Percentiles rank a stretch among this genome's conserved stretches.
phyloP scores from a whole-genome alignment of 2,329 filamentous ascomycete genomes.

The Escovopsis sp. region DNA sequence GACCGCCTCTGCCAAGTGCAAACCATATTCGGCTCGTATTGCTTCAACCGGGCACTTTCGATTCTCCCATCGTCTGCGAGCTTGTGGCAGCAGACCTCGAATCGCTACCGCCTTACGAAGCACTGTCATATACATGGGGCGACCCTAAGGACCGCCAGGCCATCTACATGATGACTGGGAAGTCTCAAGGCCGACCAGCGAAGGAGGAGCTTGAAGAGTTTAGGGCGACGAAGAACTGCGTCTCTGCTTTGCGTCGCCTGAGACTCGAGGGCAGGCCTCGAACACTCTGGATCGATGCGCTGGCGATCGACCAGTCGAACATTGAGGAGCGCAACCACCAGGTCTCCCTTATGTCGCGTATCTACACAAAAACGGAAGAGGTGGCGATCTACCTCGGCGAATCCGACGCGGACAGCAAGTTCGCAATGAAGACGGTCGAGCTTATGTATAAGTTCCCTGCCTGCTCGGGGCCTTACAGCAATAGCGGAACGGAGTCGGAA shows the following conservation, averaged over 20 bases:
- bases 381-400: not conserved
- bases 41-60: not conserved
- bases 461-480: too few relatives aligned
- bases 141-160: not conserved
- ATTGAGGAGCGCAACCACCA: not conserved
- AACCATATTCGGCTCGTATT: not conserved
- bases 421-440: too few relatives aligned
- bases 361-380: not conserved
- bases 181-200: not conserved
- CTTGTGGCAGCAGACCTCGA: not conserved
- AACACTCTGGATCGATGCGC: slow-evolving; percentile 1
- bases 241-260: not conserved
- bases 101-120: not conserved
- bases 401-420: not conserved
- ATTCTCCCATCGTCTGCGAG: not conserved
- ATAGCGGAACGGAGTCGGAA: too few relatives aligned
- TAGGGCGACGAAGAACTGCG: not conserved
- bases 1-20: not conserved
- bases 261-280: not conserved
- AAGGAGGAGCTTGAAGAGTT: not conserved
- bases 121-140: not conserved
- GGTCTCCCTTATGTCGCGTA: slow-evolving; percentile 1
- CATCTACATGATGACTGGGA: not conserved
- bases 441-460: too few relatives aligned
- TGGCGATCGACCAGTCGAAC: slow-evolving; percentile 1